Evolutionary conservation across 31 red algal species (phyloP).

Genomic region (Endocladia muricata): DNA sequence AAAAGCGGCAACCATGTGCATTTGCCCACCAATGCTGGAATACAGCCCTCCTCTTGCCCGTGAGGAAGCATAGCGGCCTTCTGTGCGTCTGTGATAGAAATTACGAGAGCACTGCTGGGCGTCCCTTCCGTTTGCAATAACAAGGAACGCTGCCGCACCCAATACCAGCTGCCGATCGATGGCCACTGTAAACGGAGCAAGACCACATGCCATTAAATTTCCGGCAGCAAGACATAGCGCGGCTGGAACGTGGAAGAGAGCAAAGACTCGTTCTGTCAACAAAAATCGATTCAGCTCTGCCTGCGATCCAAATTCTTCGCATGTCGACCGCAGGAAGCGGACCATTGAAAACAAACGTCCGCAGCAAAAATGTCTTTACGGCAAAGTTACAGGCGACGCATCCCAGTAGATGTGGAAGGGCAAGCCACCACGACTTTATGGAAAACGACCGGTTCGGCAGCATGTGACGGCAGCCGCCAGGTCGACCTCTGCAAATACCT

Average conservation of each 20-base stretch:
- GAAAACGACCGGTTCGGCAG: too few relatives aligned
- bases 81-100: slow-evolving; percentile 8
- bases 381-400: too few relatives aligned
- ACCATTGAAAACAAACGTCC: too few relatives aligned
- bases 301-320: slow-evolving; percentile 2
- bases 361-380: too few relatives aligned
- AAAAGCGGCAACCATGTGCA: slow-evolving; percentile 38
- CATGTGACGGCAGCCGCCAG: too few relatives aligned
- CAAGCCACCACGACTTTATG: too few relatives aligned
- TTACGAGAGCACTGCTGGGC: slow-evolving; percentile 14
- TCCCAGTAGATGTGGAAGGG: too few relatives aligned
- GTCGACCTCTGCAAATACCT: too few relatives aligned
- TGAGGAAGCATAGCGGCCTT: neutral
- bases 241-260: slow-evolving; percentile 22
- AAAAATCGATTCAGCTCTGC: slow-evolving; percentile 28
- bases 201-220: slow-evolving; percentile 3
- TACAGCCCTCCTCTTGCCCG: neutral
- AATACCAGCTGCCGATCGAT: slow-evolving; percentile 9
- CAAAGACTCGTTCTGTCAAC: slow-evolving; percentile 24
- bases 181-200: slow-evolving; percentile 25
- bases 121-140: slow-evolving; percentile 29
- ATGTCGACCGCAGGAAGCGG: slow-evolving; percentile 27
- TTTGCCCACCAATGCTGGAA: slow-evolving; percentile 6
- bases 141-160: slow-evolving; percentile 22
- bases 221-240: slow-evolving; percentile 37